These are phyloP conservation scores for Saccharomycopsis fermentans DNA, from an alignment of 805 yeast genomes.

Conservation along the genomic window DNA sequence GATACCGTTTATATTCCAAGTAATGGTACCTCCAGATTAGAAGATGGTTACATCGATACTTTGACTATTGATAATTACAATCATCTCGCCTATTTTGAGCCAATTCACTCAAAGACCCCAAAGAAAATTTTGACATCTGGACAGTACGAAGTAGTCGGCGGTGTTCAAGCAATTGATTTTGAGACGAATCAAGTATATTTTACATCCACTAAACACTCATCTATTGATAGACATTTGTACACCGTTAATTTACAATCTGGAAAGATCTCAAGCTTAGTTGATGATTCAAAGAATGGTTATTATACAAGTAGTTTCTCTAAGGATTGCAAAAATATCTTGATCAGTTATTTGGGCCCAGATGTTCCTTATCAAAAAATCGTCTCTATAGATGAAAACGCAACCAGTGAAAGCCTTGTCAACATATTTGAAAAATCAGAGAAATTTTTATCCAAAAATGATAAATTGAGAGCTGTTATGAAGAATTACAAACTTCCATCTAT, in stretches of 20 bases:
- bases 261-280: conserved; percentile 35
- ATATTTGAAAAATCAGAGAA: conserved; percentile 26
- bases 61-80: conserved; percentile 49
- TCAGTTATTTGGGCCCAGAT: conserved; percentile 69
- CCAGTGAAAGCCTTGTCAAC: conserved; percentile 4
- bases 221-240: conserved; percentile 79
- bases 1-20: conserved; percentile 50
- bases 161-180: conserved; percentile 53
- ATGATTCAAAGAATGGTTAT: conserved; percentile 49
- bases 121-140: conserved; percentile 55
- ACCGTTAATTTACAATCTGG: conserved; percentile 47
- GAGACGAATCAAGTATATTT: conserved; percentile 44
- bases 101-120: conserved; percentile 49
- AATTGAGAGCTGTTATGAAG: conserved; percentile 30
- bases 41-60: conserved; percentile 77
- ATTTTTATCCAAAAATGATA: conserved; percentile 36
- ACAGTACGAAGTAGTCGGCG: conserved; percentile 82
- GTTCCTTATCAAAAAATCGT: conserved; percentile 72
- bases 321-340: conserved; percentile 61
- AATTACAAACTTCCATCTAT: conserved; percentile 49
- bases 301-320: conserved; percentile 66
- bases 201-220: conserved; percentile 63
- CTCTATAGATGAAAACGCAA: conserved; percentile 31
- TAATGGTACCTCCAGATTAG: conserved; percentile 30
- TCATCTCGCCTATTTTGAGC: conserved; percentile 80